Percentiles rank a stretch among this genome's conserved stretches.
These are phyloP conservation scores for Exserohilum rostratum DNA, from an alignment of 2,329 filamentous ascomycete species.

Conservation along the genomic window DNA sequence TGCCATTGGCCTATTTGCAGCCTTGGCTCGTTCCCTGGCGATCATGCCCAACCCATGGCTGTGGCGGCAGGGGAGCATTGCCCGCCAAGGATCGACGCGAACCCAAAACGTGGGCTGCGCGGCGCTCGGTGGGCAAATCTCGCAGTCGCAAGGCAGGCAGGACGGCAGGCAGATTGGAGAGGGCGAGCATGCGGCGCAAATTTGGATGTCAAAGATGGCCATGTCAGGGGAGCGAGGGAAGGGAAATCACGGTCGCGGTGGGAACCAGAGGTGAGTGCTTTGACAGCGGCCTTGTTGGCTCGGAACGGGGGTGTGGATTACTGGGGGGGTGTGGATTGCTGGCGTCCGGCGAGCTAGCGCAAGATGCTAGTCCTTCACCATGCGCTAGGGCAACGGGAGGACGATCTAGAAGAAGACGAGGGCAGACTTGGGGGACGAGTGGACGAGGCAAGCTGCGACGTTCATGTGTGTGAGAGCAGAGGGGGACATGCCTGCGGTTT, in stretches of 20 bases:
- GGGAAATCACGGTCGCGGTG: neutral
- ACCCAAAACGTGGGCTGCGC: neutral
- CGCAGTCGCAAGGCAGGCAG: neutral
- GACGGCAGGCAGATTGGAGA: neutral
- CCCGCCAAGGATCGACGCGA: constrained; percentile 13
- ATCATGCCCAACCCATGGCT: constrained; percentile 11
- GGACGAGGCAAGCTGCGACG: neutral
- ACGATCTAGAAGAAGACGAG: neutral
- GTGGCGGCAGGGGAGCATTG: constrained; percentile 16
- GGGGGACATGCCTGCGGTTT: neutral
- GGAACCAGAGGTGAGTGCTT: constrained; percentile 10
- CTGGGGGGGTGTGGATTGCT: constrained; percentile 10
- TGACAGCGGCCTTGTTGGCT: constrained; percentile 15
- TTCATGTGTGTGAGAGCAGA: neutral
- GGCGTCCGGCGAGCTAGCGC: constrained; percentile 12
- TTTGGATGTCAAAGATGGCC: neutral
- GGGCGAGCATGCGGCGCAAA: no score
- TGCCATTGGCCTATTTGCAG: constrained; percentile 12
- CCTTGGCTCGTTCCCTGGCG: constrained; percentile 10
- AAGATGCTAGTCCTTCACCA: constrained; percentile 11
- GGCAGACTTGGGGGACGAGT: neutral
- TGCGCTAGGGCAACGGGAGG: constrained; percentile 17
- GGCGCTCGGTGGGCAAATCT: neutral
- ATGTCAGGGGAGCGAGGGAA: neutral
- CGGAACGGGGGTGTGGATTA: constrained; percentile 7